phyloP scores from a whole-genome alignment of 2,329 filamentous ascomycete species.

The Sporothrix phasma region DNA sequence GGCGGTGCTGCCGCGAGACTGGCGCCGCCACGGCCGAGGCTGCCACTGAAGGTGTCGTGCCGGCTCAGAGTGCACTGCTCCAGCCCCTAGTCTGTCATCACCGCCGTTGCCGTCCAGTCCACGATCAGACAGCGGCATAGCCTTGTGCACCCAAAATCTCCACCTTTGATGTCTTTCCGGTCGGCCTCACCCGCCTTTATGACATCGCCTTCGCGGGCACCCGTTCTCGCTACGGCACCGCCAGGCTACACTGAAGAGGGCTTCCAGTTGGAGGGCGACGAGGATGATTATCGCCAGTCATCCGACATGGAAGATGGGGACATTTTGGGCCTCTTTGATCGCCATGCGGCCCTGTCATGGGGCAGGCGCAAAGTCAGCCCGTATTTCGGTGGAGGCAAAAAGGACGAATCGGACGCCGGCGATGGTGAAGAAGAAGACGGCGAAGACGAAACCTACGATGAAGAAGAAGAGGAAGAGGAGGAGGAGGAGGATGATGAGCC shows the following conservation, averaged over 20 bases:
- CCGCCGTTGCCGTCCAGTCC: background rate
- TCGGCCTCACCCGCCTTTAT: conserved; percentile 28
- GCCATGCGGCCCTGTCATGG: conserved; percentile 25
- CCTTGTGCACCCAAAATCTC: background rate
- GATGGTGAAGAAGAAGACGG: conserved; percentile 38
- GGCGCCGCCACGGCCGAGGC: background rate
- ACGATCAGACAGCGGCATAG: background rate
- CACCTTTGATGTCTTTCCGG: conserved; percentile 29
- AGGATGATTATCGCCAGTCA: conserved; percentile 27
- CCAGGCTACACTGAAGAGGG: conserved; percentile 16
- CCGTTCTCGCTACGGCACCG: conserved; percentile 14
- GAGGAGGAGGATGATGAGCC: conserved; percentile 30
- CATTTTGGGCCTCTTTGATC: conserved; percentile 46
- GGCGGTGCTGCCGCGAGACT: background rate
- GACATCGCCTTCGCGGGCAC: conserved; percentile 9
- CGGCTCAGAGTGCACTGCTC: background rate
- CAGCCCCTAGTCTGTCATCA: background rate
- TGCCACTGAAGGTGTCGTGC: background rate
- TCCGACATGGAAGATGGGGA: conserved; percentile 34
- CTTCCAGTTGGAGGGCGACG: conserved; percentile 28
- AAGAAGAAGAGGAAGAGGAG: conserved; percentile 36
- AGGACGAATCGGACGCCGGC: conserved; percentile 36
- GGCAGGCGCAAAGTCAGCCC: conserved; percentile 30
- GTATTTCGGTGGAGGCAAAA: conserved; percentile 34
- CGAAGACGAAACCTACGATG: conserved; percentile 35